These are phyloP conservation scores for Teratosphaeria gauchensis DNA, from an alignment of 2,329 filamentous ascomycete genomes.

Conservation along the genomic window DNA sequence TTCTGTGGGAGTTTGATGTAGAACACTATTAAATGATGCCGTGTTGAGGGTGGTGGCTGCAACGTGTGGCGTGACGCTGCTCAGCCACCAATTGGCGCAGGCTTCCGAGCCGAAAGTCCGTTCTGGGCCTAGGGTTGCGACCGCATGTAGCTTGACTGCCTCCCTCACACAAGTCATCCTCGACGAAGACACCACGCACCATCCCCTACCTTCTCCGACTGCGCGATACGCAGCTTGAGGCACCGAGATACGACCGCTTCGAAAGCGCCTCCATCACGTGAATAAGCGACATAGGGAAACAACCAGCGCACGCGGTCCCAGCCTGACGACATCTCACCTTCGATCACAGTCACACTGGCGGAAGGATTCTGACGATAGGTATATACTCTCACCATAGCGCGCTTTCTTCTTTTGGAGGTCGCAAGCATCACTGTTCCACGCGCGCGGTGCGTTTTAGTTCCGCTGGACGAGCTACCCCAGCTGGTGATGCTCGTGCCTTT, in stretches of 20 bases:
- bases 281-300: background rate
- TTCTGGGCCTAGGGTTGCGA: background rate
- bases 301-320: background rate
- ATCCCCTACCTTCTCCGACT: background rate
- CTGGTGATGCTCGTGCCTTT: background rate
- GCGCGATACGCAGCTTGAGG: background rate
- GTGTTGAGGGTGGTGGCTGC: too few species aligned
- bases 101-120: too few species aligned
- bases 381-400: background rate
- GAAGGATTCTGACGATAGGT: background rate
- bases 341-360: background rate
- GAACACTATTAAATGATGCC: too few species aligned
- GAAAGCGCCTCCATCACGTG: background rate
- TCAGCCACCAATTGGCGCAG: too few species aligned
- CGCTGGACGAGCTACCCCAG: background rate
- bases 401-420: background rate
- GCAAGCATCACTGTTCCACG: background rate
- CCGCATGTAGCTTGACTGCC: background rate
- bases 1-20: too few species aligned
- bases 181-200: background rate
- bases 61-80: too few species aligned
- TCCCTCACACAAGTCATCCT: background rate
- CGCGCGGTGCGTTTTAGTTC: background rate
- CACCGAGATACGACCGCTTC: background rate
- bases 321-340: background rate